These are phyloP conservation scores for Fragosphaeria purpurea DNA, from an alignment of 2,329 filamentous ascomycete species.

Conservation along the genomic window DNA sequence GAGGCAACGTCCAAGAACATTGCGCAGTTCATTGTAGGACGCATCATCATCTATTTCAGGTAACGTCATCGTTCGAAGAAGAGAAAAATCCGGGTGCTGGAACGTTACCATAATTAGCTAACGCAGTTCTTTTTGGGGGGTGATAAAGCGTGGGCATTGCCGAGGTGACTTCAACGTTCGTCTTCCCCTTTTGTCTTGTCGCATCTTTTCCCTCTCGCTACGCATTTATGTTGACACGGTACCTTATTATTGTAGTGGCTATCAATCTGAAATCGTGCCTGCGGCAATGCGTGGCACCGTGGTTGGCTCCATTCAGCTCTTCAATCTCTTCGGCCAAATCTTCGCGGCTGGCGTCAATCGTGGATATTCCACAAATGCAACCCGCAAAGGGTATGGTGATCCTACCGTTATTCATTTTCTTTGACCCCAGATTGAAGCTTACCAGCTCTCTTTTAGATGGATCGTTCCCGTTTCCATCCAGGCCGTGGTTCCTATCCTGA, in stretches of 20 bases:
- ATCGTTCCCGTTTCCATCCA: conserved; percentile 4
- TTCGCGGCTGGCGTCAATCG: conserved; percentile 5
- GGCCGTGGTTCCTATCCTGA: conserved; percentile 13
- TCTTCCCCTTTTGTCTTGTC: not conserved
- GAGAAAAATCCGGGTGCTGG: too few relatives aligned
- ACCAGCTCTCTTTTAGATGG: not conserved
- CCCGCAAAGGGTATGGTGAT: not conserved
- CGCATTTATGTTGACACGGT: not conserved
- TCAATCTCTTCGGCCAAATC: conserved; percentile 6
- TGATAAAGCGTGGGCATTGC: not conserved
- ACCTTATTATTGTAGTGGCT: not conserved
- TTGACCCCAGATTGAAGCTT: too few relatives aligned
- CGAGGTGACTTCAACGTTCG: conserved; percentile 1
- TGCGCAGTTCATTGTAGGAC: conserved; percentile 6
- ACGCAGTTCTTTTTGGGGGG: too few relatives aligned
- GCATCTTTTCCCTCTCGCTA: too few relatives aligned
- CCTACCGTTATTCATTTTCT: too few relatives aligned
- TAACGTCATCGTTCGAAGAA: not conserved
- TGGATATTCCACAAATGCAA: conserved; percentile 1
- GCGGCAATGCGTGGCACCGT: conserved; percentile 5
- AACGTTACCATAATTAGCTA: not conserved
- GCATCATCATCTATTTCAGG: conserved; percentile 6
- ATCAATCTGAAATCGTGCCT: conserved; percentile 5
- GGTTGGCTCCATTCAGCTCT: conserved; percentile 5
- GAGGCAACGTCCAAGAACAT: conserved; percentile 1